Percentiles rank a stretch among this genome's conserved stretches.
Conservation (phyloP, 306 rosid species). For the Hylodesmum podocarpum region DNA sequence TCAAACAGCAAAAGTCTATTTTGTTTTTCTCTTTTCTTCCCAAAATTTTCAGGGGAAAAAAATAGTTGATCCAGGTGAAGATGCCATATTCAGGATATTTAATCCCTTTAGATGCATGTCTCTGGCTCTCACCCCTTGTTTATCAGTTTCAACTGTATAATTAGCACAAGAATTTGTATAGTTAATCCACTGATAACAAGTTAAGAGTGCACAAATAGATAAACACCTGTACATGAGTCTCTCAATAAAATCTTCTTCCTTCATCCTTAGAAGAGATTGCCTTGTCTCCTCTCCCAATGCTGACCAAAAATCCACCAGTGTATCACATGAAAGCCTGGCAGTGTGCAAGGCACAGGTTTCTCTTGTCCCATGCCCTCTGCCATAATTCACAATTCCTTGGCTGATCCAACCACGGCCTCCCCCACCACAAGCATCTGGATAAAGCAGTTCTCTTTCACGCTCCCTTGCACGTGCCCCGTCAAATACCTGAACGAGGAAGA, state of each 20-base stretch:
- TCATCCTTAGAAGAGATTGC: constrained; percentile 94
- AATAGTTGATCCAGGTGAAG: constrained; percentile 12
- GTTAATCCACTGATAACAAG: constrained; percentile 23
- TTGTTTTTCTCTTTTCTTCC: not conserved
- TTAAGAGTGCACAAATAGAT: constrained; percentile 37
- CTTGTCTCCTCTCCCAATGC: constrained; percentile 98
- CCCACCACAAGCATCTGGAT: constrained; percentile 99
- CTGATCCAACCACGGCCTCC: constrained; percentile 99
- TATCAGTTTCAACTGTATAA: constrained; percentile 31
- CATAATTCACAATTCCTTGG: constrained; percentile 85
- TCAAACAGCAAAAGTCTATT: not conserved
- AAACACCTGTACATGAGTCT: constrained; percentile 97
- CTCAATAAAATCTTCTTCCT: constrained; percentile 99
- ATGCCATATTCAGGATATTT: not conserved
- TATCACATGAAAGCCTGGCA: constrained; percentile 96
- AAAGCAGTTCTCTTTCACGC: constrained; percentile 93
- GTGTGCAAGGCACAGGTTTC: constrained; percentile 98
- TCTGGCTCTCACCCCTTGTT: constrained; percentile 2
- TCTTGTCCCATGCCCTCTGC: constrained; percentile 96
- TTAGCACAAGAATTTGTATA: constrained; percentile 17
- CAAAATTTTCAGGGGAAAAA: not conserved
- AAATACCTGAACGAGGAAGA: constrained; percentile 69
- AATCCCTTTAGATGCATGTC: constrained; percentile 32
- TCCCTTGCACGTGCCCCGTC: constrained; percentile 97
- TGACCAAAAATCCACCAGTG: constrained; percentile 97